Evolutionary conservation across 1,284 basidiomycete genomes (phyloP).

Genomic region (Tilletia indica): DNA sequence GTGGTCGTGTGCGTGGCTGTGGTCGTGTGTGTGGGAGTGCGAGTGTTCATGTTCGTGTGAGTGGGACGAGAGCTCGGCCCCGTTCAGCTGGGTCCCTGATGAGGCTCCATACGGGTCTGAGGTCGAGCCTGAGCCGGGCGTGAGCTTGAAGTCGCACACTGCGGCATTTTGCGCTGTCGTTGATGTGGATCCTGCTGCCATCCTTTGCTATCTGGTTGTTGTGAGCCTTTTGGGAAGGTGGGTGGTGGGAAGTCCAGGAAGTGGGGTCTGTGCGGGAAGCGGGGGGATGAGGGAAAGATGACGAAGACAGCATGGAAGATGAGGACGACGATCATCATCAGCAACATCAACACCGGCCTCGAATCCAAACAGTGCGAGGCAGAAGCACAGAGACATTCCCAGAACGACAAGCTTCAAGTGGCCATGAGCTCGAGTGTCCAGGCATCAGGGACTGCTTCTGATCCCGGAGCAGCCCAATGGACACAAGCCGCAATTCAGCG

Average conservation of each 20-base stretch:
- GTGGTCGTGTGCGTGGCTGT: conserved; percentile 34
- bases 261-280: neutral
- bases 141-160: conserved; percentile 6
- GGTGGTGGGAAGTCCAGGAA: neutral
- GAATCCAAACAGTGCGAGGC: neutral
- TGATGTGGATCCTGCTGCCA: neutral
- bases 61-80: neutral
- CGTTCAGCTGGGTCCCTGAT: neutral
- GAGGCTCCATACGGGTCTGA: conserved; percentile 2
- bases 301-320: no score
- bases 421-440: no score
- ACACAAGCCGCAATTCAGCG: conserved; percentile 68
- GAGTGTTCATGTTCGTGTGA: conserved; percentile 10
- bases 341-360: neutral
- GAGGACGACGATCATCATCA: neutral
- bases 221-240: neutral
- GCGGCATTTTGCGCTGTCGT: neutral
- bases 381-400: neutral
- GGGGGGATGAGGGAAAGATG: no score
- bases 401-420: no score
- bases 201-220: no score
- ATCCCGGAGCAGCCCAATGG: conserved; percentile 61
- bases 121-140: neutral
- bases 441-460: no score
- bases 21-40: conserved; percentile 26